Evolutionary conservation across 2,329 filamentous ascomycete species (phyloP).

Genomic region (Cryphonectria japonica): DNA sequence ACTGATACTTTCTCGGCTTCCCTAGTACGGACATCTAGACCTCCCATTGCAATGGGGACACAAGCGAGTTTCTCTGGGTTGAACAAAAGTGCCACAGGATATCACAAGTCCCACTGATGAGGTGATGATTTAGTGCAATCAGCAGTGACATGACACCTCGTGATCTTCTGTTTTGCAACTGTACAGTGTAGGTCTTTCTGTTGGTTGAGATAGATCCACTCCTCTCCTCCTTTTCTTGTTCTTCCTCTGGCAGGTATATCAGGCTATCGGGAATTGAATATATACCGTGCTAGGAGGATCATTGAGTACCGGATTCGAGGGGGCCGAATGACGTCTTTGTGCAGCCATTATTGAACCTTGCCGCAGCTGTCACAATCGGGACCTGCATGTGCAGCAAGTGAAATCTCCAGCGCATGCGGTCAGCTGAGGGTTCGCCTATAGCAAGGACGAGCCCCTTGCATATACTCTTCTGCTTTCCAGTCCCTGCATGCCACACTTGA

Average conservation of each 20-base stretch:
- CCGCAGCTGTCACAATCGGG: conserved; percentile 1
- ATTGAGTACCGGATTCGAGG: neutral
- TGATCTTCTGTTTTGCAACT: neutral
- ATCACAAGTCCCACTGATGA: neutral
- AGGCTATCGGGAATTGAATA: neutral
- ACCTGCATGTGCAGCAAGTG: neutral
- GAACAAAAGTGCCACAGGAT: neutral
- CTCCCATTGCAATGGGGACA: neutral
- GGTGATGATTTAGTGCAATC: neutral
- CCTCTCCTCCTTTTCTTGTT: neutral
- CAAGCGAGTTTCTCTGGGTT: neutral
- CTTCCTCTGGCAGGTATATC: neutral
- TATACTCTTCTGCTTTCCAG: neutral
- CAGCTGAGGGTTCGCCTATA: neutral
- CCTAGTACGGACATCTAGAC: neutral
- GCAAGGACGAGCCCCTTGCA: neutral
- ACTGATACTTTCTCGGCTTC: neutral
- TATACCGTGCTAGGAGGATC: neutral
- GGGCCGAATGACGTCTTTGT: neutral
- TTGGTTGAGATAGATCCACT: neutral
- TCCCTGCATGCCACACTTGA: neutral
- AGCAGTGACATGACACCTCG: neutral
- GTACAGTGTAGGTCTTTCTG: no score
- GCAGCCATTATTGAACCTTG: neutral
- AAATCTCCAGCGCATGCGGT: neutral